A percentile compares a stretch with the other conserved stretches of the same genome.
Evolutionary conservation across 75 land plant species (phyloP).

Genomic region (Picea sitchensis): DNA sequence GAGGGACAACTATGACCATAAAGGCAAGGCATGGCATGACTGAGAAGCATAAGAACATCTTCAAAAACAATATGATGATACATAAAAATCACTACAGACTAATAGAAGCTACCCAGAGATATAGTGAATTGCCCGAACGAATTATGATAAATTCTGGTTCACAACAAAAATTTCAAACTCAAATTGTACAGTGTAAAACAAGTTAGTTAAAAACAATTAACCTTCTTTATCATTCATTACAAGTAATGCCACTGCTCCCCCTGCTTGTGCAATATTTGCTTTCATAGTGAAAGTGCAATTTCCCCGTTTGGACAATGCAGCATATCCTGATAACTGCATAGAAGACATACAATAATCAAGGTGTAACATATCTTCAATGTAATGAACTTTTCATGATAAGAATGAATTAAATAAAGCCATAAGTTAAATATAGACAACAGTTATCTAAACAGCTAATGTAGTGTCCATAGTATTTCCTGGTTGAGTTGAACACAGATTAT

Average conservation of each 20-base stretch:
- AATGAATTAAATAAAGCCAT: too few relatives aligned
- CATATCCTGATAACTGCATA: constrained; percentile 51
- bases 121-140: background rate
- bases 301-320: constrained; percentile 69
- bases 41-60: too few relatives aligned
- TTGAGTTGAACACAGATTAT: too few relatives aligned
- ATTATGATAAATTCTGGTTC: background rate
- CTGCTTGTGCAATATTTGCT: constrained; percentile 78
- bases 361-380: too few relatives aligned
- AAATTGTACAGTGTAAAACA: background rate
- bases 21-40: background rate
- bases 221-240: constrained; percentile 91
- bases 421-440: too few relatives aligned
- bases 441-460: too few relatives aligned
- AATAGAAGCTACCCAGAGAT: background rate
- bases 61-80: background rate
- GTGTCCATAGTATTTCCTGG: too few relatives aligned
- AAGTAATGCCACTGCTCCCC: constrained; percentile 72
- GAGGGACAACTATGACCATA: background rate
- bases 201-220: constrained; percentile 6
- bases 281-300: constrained; percentile 81
- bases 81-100: background rate
- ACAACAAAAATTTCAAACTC: background rate
- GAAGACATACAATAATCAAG: background rate
- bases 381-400: too few relatives aligned